Evolutionary conservation across 139 green algal genomes (phyloP).

Genomic region (Chlorella sp.): DNA sequence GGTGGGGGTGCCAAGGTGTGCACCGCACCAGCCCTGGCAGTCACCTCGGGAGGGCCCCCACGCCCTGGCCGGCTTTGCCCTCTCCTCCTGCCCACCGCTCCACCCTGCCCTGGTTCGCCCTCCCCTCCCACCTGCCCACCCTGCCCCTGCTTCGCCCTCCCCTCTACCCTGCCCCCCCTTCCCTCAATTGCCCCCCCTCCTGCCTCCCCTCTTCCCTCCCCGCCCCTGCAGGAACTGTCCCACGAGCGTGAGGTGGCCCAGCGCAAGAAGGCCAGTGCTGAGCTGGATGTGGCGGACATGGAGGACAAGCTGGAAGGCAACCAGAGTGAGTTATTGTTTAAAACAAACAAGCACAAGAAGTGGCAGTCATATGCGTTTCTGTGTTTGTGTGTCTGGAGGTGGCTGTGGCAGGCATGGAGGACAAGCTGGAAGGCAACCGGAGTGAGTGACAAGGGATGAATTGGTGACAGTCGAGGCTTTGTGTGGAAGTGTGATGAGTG

Average conservation of each 20-base stretch:
- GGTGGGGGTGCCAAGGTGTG: no score
- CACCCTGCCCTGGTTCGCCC: neutral
- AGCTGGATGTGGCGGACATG: constrained; percentile 83
- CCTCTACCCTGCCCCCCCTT: neutral
- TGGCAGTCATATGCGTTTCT: no score
- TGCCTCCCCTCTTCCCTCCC: neutral
- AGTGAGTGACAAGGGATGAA: neutral
- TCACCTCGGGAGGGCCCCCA: no score
- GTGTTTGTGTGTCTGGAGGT: no score
- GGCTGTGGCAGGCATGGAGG: constrained; percentile 79
- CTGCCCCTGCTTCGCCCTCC: neutral
- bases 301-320: constrained; percentile 45
- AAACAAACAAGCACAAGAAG: no score
- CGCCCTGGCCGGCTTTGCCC: no score
- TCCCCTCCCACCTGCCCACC: neutral
- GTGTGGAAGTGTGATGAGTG: neutral
- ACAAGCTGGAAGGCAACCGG: constrained; percentile 34
- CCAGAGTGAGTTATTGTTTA: no score
- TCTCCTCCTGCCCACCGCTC: no score
- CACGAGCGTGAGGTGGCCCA: constrained; percentile 57
- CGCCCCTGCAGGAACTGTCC: neutral
- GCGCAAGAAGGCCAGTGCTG: constrained; percentile 52
- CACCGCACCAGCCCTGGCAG: no score
- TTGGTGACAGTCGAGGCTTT: constrained; percentile 10
- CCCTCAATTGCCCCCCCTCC: neutral